phyloP scores from a whole-genome alignment of 768 basidiomycete species.

The Calvatia gigantea region DNA sequence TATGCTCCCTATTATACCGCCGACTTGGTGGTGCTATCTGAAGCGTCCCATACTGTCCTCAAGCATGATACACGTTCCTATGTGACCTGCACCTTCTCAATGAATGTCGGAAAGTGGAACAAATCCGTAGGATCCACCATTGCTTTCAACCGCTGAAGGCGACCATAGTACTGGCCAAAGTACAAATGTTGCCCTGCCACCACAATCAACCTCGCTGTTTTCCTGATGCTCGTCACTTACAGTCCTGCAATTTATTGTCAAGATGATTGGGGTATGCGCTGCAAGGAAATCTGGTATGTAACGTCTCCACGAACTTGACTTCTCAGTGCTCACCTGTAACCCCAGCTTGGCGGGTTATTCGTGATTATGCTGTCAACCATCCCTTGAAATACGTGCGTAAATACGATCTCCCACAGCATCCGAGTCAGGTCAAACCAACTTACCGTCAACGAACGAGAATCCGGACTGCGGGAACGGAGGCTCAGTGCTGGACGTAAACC shows the following conservation, averaged over 20 bases:
- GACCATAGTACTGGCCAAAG: conserved; percentile 6
- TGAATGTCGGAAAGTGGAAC: conserved; percentile 9
- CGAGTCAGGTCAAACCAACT: conserved; percentile 5
- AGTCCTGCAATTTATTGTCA: conserved; percentile 3
- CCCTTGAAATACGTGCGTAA: conserved; percentile 18
- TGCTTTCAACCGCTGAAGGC: conserved; percentile 11
- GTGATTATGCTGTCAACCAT: conserved; percentile 21
- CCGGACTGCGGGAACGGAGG: conserved; percentile 43
- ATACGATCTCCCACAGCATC: not conserved
- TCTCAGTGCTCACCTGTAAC: conserved; percentile 4
- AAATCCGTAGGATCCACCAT: conserved; percentile 6
- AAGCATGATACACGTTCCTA: not conserved
- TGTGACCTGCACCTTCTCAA: not conserved
- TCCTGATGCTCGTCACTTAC: not conserved
- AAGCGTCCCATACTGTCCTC: too few relatives aligned
- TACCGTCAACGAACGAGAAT: conserved; percentile 42
- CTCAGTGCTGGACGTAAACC: conserved; percentile 28
- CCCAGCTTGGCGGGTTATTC: conserved; percentile 2
- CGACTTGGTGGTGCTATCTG: too few relatives aligned
- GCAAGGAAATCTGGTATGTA: not conserved
- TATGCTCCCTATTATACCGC: too few relatives aligned
- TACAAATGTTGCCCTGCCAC: conserved; percentile 10
- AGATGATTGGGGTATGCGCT: conserved; percentile 11
- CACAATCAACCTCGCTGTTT: not conserved
- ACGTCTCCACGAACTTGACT: not conserved